Evolutionary conservation across 352 stramenopile species (phyloP), one percentile per base, ranked within the genome.

Genomic region (Phytophthora podocarpi): DNA sequence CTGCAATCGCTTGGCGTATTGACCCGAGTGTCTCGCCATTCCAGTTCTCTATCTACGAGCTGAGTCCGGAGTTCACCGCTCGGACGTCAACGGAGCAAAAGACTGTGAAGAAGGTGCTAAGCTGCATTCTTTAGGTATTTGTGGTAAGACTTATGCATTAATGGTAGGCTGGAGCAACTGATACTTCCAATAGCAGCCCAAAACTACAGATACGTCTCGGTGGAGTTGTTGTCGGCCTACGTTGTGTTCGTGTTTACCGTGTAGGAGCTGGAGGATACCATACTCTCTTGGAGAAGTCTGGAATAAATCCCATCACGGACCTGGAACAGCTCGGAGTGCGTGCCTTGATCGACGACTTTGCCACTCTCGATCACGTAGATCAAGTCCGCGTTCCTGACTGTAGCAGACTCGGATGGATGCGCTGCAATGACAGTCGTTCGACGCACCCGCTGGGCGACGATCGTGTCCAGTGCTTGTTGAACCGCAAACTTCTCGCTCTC

Each of bases 401-500:
- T 83, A 8, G 48, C 67, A 4, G 64, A 72, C 16, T 72, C 50
- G 5, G 70, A 57, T 4, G 72, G 75, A 42, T 84, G 75, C 9
- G 75, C 69, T 15, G 77, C 59, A 21, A 84, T 70, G 18, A 81
- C 45, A 20, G 67, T 84, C 32, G 74, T 79, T 27, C 71, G 63
- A 37, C 59, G 59, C n/a, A 66, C 72, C 12, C 63, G 55, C 10
- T 64, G 45, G 4, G 64, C 64, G 6, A 87, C 69, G 36, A 85
- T 65, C 5, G 71, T 74, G 27, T 85, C 68, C 4, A 85, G 32
- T 4, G 76, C 78, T 21, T 63, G 53, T 70, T 97, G 85, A 0
- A 97, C 82, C 2, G 45, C 58, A 5, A 77, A 61, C 2, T 70
- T 70, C 57, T 96, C 87, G 30, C 72, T 83, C 41, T 93, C 85